Evolutionary conservation across 2,329 filamentous ascomycete species (phyloP).

Genomic region (Pseudogymnoascus sp.): DNA sequence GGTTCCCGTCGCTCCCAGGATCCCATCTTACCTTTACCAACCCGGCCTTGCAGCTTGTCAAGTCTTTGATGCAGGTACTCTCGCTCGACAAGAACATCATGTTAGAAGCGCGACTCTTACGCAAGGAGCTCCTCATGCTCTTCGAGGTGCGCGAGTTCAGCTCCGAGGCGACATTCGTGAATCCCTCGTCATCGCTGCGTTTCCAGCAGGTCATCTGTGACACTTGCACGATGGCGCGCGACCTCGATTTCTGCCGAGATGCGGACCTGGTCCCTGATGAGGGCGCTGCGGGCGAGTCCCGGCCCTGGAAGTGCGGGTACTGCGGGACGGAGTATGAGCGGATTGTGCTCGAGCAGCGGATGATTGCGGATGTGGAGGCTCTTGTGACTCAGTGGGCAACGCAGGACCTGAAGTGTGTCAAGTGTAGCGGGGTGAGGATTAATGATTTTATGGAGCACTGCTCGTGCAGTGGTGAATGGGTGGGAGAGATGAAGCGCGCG

Average conservation of each 20-base stretch:
- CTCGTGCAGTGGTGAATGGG: constrained; percentile 83
- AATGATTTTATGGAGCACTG: constrained; percentile 98
- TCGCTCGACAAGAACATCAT: constrained; percentile 84
- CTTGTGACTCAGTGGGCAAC: constrained; percentile 72
- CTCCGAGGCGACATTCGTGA: constrained; percentile 76
- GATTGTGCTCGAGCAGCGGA: constrained; percentile 73
- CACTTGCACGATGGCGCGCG: constrained; percentile 80
- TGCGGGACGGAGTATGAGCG: constrained; percentile 70
- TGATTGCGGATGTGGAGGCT: constrained; percentile 70
- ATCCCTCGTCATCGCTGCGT: constrained; percentile 69
- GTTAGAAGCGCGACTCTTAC: constrained; percentile 76
- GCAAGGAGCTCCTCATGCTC: constrained; percentile 79
- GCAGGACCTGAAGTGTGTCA: constrained; percentile 76
- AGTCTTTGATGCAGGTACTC: constrained; percentile 85
- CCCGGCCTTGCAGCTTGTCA: constrained; percentile 83
- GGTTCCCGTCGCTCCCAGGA: constrained; percentile 72
- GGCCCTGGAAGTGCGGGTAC: constrained; percentile 66
- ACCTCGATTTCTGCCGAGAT: constrained; percentile 89
- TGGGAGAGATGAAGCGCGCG: constrained; percentile 57
- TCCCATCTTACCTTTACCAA: constrained; percentile 58
- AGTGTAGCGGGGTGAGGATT: constrained; percentile 63
- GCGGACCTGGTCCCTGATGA: constrained; percentile 61
- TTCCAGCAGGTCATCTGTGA: constrained; percentile 75
- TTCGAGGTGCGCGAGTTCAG: constrained; percentile 96
- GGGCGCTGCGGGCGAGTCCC: constrained; percentile 19